phyloP scores from a whole-genome alignment of 148 eudicot genomes.

The Silene conica region DNA sequence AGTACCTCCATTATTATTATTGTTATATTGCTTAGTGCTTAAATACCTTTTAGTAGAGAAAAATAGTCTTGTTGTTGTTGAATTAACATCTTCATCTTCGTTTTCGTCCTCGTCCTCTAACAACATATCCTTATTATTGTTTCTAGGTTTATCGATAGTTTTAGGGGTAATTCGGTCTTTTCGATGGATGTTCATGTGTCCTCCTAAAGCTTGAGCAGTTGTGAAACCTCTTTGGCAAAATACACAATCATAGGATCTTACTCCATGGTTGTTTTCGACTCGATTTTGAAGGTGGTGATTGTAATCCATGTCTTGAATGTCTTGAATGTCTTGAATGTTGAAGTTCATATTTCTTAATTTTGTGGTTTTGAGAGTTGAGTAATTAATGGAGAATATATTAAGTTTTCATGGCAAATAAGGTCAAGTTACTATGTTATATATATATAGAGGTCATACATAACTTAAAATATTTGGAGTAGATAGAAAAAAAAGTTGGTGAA shows the following conservation, averaged over 20 bases:
- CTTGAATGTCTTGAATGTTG: constrained; percentile 24
- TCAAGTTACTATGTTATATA: not conserved
- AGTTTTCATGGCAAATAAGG: not conserved
- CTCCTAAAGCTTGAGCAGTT: constrained; percentile 65
- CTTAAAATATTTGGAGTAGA: constrained; percentile 3
- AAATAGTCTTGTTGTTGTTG: constrained; percentile 26
- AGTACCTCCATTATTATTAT: constrained; percentile 8
- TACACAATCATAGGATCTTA: constrained; percentile 44
- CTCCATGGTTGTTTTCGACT: constrained; percentile 2
- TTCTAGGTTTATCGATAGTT: constrained; percentile 5
- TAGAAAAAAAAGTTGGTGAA: not conserved
- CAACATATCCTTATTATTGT: constrained; percentile 13
- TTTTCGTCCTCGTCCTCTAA: constrained; percentile 17
- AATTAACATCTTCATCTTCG: constrained; percentile 20
- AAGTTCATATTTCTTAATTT: constrained; percentile 17
- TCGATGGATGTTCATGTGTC: constrained; percentile 70
- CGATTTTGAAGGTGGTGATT: too few relatives aligned
- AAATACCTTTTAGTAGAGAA: constrained; percentile 16
- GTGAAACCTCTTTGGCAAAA: constrained; percentile 61
- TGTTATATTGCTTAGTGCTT: constrained; percentile 2
- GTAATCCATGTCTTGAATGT: constrained; percentile 18
- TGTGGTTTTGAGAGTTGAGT: too few relatives aligned
- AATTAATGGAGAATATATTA: not conserved
- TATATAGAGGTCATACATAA: not conserved
- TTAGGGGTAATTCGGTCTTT: constrained; percentile 39